These are phyloP conservation scores for Erysimum cheiri DNA, from an alignment of 441 rosid genomes.

Conservation along the genomic window DNA sequence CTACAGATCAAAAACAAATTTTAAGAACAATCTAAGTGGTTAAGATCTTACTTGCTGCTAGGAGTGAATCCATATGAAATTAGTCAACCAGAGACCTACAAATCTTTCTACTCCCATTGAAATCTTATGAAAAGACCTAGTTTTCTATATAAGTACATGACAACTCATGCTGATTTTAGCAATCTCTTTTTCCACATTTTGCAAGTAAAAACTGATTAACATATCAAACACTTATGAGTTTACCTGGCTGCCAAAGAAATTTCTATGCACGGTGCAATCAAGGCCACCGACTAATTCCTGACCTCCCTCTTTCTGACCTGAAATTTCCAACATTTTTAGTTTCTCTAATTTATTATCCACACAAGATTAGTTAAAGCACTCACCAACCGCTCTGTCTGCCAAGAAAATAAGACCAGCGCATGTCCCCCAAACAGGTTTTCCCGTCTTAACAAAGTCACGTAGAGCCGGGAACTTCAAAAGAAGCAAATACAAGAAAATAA, in stretches of 20 bases:
- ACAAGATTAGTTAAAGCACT: conserved; percentile 34
- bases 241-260: conserved; percentile 95
- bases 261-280: conserved; percentile 83
- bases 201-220: not conserved
- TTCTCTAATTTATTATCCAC: not conserved
- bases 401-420: conserved; percentile 96
- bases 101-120: not conserved
- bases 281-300: conserved; percentile 90
- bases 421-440: conserved; percentile 98
- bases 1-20: conserved; percentile 43
- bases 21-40: conserved; percentile 1
- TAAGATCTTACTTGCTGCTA: not conserved
- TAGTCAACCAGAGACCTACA: not conserved
- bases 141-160: not conserved
- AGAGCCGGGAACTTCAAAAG: conserved; percentile 81
- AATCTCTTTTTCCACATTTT: not conserved
- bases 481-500: conserved; percentile 15
- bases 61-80: not conserved
- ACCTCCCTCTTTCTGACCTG: conserved; percentile 95
- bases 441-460: conserved; percentile 79
- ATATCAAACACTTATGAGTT: not conserved
- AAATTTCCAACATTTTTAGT: conserved; percentile 26
- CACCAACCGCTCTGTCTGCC: conserved; percentile 85
- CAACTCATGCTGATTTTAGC: not conserved
- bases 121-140: not conserved